Base-by-base conservation (phyloP, 2,329 filamentous ascomycete genomes). In the Microsporum canis region DNA sequence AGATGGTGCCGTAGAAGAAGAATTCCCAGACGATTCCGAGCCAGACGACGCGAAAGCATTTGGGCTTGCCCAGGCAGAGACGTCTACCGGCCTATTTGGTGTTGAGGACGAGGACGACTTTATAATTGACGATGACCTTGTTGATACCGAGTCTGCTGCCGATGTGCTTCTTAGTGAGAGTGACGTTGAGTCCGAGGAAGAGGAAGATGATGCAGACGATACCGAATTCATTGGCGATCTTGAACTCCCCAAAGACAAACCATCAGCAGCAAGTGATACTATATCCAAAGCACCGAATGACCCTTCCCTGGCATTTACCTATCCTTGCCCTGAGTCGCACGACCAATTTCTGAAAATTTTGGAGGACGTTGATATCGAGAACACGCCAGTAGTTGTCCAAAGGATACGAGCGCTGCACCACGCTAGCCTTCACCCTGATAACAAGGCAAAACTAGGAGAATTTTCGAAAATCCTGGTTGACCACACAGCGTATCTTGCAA, bases 101-200 rank as follows among this genome's bases (percentile, higher is more conserved):
- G 86, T 95, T 38, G 91, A 96, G 65, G 92, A 96, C 67, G 92
- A 97, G 71, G 92, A 97, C 68, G 90, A 96, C 67, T 97, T 97
- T 68, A 72, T 92, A 31, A 85, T 96, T 64, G 92, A 97, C 62
- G 89, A 94, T 64, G 88, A 95, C 69, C 80, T 97, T 14, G 82
- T 96, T 38, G 91, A 91, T 10, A 91, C 86, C 66, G 88, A 85
- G 41, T 92, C 89, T n/a, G 73, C 77, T 56, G 72, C 70, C 36
- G 77, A 76, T 34, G 67, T 74, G 5, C 74, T 72, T n/a, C 66
- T 77, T 61, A 60, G 65, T 10, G 64, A 63, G 4, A 85, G 87
- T 43, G 69, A 85, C n/a, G 83, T 87, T 33, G 76, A 79, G 3
- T 75, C 81, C 17, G 79, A 79, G 41, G 80, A 82, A 45, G 79